Evolutionary conservation across 768 basidiomycete species (phyloP).

Genomic region (Mycena metata): DNA sequence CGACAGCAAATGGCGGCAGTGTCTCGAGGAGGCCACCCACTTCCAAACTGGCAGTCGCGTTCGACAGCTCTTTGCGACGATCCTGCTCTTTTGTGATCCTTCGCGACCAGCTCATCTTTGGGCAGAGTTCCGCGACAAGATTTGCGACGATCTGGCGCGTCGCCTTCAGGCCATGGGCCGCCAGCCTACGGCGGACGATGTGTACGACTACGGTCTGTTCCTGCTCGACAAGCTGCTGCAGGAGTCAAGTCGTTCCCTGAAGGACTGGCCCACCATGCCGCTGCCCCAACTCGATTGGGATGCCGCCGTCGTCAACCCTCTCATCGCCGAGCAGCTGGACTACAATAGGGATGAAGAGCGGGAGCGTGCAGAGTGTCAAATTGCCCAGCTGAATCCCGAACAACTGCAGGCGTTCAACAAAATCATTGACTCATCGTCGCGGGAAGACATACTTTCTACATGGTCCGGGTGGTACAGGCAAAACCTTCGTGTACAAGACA

Average conservation of each 20-base stretch:
- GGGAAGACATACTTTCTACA: too few species aligned
- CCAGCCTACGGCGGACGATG: neutral
- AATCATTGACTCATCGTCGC: too few species aligned
- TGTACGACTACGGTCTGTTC: conserved; percentile 17
- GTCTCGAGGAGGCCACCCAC: conserved; percentile 8
- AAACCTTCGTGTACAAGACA: too few species aligned
- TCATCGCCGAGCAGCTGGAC: too few species aligned
- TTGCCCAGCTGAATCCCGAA: too few species aligned
- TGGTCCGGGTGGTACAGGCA: too few species aligned
- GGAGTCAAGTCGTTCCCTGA: conserved; percentile 9
- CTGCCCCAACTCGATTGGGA: too few species aligned
- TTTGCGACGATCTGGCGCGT: conserved; percentile 21
- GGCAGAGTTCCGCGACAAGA: conserved; percentile 15
- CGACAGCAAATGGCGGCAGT: conserved; percentile 49
- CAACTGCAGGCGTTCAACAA: too few species aligned
- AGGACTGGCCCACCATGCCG: too few species aligned
- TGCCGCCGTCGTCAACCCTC: too few species aligned
- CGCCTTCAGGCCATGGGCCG: conserved; percentile 9
- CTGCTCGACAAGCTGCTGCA: conserved; percentile 28
- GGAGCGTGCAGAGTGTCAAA: too few species aligned
- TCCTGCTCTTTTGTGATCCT: conserved; percentile 26
- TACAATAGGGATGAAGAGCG: too few species aligned
- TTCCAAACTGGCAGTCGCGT: conserved; percentile 22
- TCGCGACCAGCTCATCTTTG: conserved; percentile 13
- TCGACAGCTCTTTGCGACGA: conserved; percentile 16